Conservation (phyloP, 2,329 filamentous ascomycete species). For the Diaporthe batatas region DNA sequence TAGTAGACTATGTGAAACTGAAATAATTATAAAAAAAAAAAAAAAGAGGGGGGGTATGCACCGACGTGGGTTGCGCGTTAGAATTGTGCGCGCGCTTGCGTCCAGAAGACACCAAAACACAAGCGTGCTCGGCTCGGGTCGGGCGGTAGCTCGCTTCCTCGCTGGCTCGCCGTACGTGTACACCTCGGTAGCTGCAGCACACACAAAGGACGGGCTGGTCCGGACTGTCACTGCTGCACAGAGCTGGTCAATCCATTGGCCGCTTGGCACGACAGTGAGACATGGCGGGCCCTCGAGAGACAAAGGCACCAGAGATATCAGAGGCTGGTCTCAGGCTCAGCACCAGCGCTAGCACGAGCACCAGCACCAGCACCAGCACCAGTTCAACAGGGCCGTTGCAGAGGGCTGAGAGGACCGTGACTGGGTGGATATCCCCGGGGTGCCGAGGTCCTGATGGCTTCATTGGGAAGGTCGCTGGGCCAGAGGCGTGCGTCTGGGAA, state of each 20-base stretch:
- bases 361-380: background rate
- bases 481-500: constrained; percentile 31
- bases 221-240: constrained; percentile 1
- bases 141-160: constrained; percentile 15
- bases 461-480: constrained; percentile 38
- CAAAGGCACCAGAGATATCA: background rate
- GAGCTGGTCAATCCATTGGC: too few species aligned
- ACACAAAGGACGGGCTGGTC: constrained; percentile 7
- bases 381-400: background rate
- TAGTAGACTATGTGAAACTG: background rate
- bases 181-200: background rate
- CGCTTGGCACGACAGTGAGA: background rate
- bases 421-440: constrained; percentile 24
- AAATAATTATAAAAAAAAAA: too few species aligned
- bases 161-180: too few species aligned
- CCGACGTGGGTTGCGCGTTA: background rate
- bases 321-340: background rate
- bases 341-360: background rate
- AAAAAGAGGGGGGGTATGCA: too few species aligned
- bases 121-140: constrained; percentile 17
- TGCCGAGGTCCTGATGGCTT: constrained; percentile 35
- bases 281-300: constrained; percentile 5
- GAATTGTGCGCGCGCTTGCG: background rate
- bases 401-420: background rate
- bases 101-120: background rate